Percentiles rank a stretch among this genome's conserved stretches.
Conservation (phyloP, 305 asterid species). For the Rubia balearica region DNA sequence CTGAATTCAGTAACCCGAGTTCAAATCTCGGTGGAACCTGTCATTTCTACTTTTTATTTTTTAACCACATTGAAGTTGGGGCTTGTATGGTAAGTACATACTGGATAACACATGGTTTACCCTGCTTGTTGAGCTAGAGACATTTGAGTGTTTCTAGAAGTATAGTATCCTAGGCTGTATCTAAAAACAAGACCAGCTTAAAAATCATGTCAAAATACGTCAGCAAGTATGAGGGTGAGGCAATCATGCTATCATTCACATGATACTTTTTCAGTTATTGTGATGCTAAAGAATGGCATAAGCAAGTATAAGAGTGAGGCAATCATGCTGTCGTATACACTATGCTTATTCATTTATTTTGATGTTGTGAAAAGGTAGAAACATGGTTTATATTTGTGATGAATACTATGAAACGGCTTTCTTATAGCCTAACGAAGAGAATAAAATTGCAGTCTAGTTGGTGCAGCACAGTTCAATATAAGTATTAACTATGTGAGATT, state of each 20-base stretch:
- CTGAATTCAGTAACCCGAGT: conserved; percentile 8
- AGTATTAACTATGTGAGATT: background rate
- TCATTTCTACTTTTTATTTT: background rate
- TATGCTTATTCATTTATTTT: background rate
- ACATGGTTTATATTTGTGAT: background rate
- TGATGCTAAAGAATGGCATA: background rate
- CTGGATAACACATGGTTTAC: background rate
- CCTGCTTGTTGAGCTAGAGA: background rate
- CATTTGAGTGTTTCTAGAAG: background rate
- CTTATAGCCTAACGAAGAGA: background rate
- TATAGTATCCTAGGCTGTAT: background rate
- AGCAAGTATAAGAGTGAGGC: no score
- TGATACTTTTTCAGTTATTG: background rate
- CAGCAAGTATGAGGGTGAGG: background rate
- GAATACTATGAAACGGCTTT: background rate
- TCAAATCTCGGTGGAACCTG: conserved; percentile 9
- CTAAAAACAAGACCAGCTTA: background rate
- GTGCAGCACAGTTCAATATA: background rate
- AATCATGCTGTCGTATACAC: background rate
- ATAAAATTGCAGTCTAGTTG: background rate
- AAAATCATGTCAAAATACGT: background rate
- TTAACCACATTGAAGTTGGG: background rate
- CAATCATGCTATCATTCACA: background rate
- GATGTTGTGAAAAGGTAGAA: background rate
- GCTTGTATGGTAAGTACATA: background rate